Percentiles rank a stretch among this genome's conserved stretches.
These are phyloP conservation scores for Trichoderma koningii DNA, from an alignment of 2,329 filamentous ascomycete genomes.

Conservation along the genomic window DNA sequence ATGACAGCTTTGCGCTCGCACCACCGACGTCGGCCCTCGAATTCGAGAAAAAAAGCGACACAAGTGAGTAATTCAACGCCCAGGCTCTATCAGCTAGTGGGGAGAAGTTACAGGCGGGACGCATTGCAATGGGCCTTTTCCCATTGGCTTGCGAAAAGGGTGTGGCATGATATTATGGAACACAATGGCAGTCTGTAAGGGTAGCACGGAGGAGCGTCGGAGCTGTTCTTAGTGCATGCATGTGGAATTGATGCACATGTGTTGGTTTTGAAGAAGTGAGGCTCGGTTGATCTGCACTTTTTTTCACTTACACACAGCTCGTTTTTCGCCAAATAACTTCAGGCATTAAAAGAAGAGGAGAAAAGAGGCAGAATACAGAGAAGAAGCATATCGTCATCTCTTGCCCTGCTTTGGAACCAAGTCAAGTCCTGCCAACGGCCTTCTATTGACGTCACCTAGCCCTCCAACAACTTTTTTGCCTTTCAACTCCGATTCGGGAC, in stretches of 20 bases:
- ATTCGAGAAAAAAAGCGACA: neutral
- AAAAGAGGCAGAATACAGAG: neutral
- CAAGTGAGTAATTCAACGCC: slow-evolving; percentile 6
- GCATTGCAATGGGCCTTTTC: no score
- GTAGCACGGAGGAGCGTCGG: no score
- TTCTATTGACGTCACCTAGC: slow-evolving; percentile 20
- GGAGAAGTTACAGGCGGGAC: no score
- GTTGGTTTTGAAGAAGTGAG: no score
- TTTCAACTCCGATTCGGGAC: neutral
- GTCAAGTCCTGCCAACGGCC: neutral
- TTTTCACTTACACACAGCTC: neutral
- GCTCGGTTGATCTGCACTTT: neutral
- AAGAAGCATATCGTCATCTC: neutral
- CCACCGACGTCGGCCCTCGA: slow-evolving; percentile 18
- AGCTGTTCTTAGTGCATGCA: no score
- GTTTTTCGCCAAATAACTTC: neutral
- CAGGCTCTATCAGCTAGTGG: neutral
- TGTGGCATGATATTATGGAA: no score
- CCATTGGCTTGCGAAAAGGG: no score
- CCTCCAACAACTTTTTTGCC: slow-evolving; percentile 4
- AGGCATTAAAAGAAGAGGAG: neutral
- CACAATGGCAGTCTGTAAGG: no score
- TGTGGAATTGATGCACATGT: no score
- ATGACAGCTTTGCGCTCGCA: neutral
- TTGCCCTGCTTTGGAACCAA: neutral